A percentile compares a stretch with the other conserved stretches of the same genome.
Evolutionary conservation across 306 rosid species (phyloP).

Genomic region (Vigna nakashimae): DNA sequence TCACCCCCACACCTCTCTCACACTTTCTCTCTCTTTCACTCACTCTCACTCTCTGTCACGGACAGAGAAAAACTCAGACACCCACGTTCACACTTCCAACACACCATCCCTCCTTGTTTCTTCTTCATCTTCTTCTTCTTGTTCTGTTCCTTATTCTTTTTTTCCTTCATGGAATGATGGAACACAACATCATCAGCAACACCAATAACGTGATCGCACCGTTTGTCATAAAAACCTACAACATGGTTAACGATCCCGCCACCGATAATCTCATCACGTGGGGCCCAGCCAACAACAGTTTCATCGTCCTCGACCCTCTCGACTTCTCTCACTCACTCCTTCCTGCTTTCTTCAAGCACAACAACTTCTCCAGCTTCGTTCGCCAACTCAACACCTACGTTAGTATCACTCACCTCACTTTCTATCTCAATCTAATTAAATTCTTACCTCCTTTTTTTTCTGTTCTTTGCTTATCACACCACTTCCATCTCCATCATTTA

Average conservation of each 20-base stretch:
- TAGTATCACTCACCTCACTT: background rate
- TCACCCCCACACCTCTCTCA: background rate
- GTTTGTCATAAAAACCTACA: conserved; percentile 85
- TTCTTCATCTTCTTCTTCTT: background rate
- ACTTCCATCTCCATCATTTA: background rate
- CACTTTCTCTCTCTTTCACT: background rate
- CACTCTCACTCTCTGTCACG: background rate
- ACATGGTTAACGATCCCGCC: conserved; percentile 83
- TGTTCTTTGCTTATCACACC: background rate
- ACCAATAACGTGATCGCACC: conserved; percentile 64
- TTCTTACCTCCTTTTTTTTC: too few species aligned
- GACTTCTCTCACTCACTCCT: conserved; percentile 73
- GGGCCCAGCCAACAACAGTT: conserved; percentile 84
- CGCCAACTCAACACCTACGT: conserved; percentile 97
- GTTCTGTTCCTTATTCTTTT: background rate
- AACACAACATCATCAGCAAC: conserved; percentile 41
- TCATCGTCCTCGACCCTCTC: conserved; percentile 82
- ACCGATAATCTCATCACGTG: conserved; percentile 72
- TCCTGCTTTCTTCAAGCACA: conserved; percentile 91
- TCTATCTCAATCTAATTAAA: background rate
- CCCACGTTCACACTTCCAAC: background rate
- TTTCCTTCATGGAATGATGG: conserved; percentile 58
- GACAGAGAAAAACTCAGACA: background rate
- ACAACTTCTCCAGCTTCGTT: conserved; percentile 93
- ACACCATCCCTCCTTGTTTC: background rate